Percentiles rank a stretch among this genome's conserved stretches.
These are phyloP conservation scores for Candida glucosophila DNA, from an alignment of 1,139 yeast species.

Conservation along the genomic window DNA sequence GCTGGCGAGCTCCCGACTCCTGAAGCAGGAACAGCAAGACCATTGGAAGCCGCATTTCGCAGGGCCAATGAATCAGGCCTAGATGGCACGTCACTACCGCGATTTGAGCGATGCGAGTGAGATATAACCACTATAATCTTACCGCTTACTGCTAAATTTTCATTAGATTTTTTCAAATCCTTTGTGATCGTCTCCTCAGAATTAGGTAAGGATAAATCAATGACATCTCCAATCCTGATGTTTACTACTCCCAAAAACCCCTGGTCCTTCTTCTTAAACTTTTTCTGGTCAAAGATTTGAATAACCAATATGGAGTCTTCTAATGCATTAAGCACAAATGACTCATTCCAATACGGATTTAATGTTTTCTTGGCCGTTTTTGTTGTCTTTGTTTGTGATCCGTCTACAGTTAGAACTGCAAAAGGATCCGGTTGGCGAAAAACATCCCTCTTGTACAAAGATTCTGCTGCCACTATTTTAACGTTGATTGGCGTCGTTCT, in stretches of 20 bases:
- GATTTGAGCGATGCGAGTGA: constrained; percentile 13
- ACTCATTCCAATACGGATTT: constrained; percentile 97
- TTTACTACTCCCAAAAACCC: constrained; percentile 96
- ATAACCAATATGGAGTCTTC: constrained; percentile 85
- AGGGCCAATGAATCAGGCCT: constrained; percentile 9
- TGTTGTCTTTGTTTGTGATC: constrained; percentile 92
- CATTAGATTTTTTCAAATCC: constrained; percentile 86
- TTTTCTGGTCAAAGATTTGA: constrained; percentile 94
- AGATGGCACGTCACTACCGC: constrained; percentile 11
- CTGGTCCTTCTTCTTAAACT: constrained; percentile 96
- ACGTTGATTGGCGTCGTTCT: constrained; percentile 44
- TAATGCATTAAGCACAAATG: constrained; percentile 66
- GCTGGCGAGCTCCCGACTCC: constrained; percentile 5
- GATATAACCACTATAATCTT: constrained; percentile 74
- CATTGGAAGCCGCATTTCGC: constrained; percentile 3
- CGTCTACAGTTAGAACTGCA: constrained; percentile 95
- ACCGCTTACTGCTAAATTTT: constrained; percentile 86
- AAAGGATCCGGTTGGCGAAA: constrained; percentile 96
- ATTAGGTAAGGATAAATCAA: constrained; percentile 53
- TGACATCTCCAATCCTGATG: constrained; percentile 80
- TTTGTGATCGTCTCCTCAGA: constrained; percentile 86
- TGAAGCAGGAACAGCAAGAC: constrained; percentile 5
- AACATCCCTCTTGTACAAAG: constrained; percentile 89
- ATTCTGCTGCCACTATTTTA: constrained; percentile 92
- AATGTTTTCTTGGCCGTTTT: constrained; percentile 88